Base-by-base conservation (phyloP, 352 stramenopile genomes). In the Pythium insidiosum region DNA sequence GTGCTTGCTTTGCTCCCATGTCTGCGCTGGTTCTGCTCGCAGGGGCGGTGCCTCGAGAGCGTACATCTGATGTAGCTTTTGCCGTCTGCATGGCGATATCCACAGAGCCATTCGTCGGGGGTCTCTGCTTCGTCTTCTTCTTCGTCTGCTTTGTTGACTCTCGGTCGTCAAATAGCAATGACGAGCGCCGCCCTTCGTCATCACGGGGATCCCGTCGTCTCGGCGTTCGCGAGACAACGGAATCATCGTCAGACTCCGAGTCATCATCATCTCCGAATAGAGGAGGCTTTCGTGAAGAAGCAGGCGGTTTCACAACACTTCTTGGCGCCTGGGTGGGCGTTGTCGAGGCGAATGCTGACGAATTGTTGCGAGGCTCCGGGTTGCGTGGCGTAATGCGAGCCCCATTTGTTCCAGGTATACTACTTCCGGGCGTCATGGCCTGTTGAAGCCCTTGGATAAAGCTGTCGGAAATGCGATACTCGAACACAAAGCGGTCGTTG, bases 401-500 rank as follows among this genome's bases (percentile, higher is more conserved):
- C 16, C 39, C 20, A 28, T 26, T 37, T 24, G 15, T 11, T 38
- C 40, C 25, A 23, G 10, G 18, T 16, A 24, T 12, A 19, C 22
- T 19, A 22, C 54, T 66, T 50, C 5, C 39, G 30, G 20, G 2
- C 4, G 38, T 35, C 34, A 57, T 76, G 12, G 31, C 34, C 11
- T 40, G 46, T 6, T 51, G 43, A 26, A 75, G 42, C 9, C 43
- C 48, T 16, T 47, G 54, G 5, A 67, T 53, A 49, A 84, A 84
- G 0, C 47, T 44, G 21, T 66, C 71, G 18, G 68, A 60, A 26
- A 90, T 70, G 10, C 66, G 53, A 26, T 75, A 90, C 39, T 87
- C 73, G 38, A 79, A 77, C 18, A 75, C 43, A 42, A 92, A 90
- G 1, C 61, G 56, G 22, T 81, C 60, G 52, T 73, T 86, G 34